phyloP scores from a whole-genome alignment of 2,329 filamentous ascomycete species.

The Penicillium olsonii region DNA sequence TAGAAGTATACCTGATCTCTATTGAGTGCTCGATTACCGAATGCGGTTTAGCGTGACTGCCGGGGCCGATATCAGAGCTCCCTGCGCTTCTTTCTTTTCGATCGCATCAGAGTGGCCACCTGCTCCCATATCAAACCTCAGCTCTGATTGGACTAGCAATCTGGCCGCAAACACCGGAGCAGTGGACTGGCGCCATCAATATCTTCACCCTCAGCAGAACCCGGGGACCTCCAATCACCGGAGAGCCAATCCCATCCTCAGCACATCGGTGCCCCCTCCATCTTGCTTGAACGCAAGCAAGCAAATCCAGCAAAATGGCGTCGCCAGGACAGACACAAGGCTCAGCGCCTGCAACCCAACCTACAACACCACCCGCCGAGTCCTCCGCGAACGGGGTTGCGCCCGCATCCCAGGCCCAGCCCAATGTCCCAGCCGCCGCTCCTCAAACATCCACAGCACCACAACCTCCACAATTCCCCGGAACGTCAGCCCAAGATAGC shows the following conservation, averaged over 20 bases:
- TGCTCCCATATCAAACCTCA: conserved; percentile 2
- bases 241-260: conserved; percentile 4
- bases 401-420: conserved; percentile 22
- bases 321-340: conserved; percentile 37
- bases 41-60: neutral
- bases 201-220: neutral
- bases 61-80: conserved; percentile 26
- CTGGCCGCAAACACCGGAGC: neutral
- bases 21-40: neutral
- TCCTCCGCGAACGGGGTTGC: conserved; percentile 27
- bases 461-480: conserved; percentile 40
- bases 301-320: conserved; percentile 28
- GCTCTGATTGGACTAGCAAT: neutral
- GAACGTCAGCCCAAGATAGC: conserved; percentile 48
- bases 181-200: neutral
- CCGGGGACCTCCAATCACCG: conserved; percentile 4
- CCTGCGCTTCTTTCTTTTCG: conserved; percentile 20
- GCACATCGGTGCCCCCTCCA: conserved; percentile 2
- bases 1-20: too few relatives aligned
- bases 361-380: conserved; percentile 48
- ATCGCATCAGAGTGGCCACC: conserved; percentile 10
- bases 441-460: conserved; percentile 26
- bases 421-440: conserved; percentile 17
- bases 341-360: conserved; percentile 36
- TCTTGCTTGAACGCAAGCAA: neutral